Evolutionary conservation across 164 flowering plant genomes (phyloP), one percentile per base, ranked within the genome.

Genomic region (Stephania cephalantha): DNA sequence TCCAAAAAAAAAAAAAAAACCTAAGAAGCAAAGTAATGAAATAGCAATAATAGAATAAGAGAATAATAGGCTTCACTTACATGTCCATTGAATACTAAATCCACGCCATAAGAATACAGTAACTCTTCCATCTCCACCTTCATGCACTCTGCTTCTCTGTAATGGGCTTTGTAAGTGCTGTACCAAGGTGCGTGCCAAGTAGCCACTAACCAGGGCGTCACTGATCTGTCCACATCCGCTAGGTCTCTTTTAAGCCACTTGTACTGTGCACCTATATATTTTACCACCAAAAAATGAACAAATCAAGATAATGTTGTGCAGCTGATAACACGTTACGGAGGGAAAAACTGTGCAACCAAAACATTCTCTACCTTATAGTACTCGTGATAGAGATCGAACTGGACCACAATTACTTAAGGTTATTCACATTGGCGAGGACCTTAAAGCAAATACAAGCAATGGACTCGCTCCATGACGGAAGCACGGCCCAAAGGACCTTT

Each of bases 111-210:
- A 2, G 84, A 74, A 78, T 91, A 95, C 2, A 95, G 90, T 52
- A 93, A 70, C 18, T 88, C 94, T 76, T 95, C 99, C 98, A 95
- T 90, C 22, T 84, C 86, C 63, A 90, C 89, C 79, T 85, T 86
- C 99, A 95, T 95, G 68, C 98, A 95, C 79, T 95, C 99, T 6
- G 82, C 97, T 80, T 95, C 99, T 81, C 94, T 87, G 85, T 93
- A 95, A 77, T 92, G 98, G 15, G 95, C 90, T 55, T 75, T 81
- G 87, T 88, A 95, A 31, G 88, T 83, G 81, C 78, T 89, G 87
- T 95, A 95, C 99, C 99, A 95, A 46, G 99, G 97, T 52, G 98
- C 82, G 73, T 92, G 93, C 98, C 96, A 95, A 48, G 90, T 73
- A 72, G 89, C 98, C 6, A 95, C 89, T 74, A 93, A 74, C 99